Conservation (phyloP, 208 protist species). For the Trypanosoma lewisi region DNA sequence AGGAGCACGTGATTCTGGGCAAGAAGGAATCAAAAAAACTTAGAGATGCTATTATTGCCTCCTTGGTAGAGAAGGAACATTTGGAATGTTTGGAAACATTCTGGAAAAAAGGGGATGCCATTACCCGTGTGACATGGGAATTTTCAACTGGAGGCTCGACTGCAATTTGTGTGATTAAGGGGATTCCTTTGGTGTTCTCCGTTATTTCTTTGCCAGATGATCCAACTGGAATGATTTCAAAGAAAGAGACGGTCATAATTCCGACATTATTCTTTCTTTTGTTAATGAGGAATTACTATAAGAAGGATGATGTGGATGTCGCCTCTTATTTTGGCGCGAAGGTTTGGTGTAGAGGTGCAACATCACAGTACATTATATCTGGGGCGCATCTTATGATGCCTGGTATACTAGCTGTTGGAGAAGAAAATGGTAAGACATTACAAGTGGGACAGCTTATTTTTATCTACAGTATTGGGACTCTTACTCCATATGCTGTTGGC, state of each 20-base stretch:
- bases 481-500: constrained; percentile 64
- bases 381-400: constrained; percentile 85
- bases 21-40: constrained; percentile 59
- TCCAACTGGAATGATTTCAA: constrained; percentile 22
- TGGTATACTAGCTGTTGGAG: constrained; percentile 36
- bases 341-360: constrained; percentile 50
- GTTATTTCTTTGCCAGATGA: constrained; percentile 37
- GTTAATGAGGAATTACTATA: constrained; percentile 24
- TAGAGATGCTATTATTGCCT: constrained; percentile 28
- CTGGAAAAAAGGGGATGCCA: constrained; percentile 46
- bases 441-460: constrained; percentile 25
- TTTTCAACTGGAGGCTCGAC: constrained; percentile 40
- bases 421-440: constrained; percentile 2
- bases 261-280: constrained; percentile 76
- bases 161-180: constrained; percentile 48
- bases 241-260: constrained; percentile 19
- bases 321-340: constrained; percentile 17
- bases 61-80: constrained; percentile 47
- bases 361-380: constrained; percentile 60
- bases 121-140: constrained; percentile 38
- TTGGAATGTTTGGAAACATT: constrained; percentile 41
- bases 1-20: constrained; percentile 39
- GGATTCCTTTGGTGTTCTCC: constrained; percentile 54
- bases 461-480: constrained; percentile 38
- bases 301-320: constrained; percentile 13